Conservation (phyloP, 2,329 filamentous ascomycete species). For the Microsporum audouinii region DNA sequence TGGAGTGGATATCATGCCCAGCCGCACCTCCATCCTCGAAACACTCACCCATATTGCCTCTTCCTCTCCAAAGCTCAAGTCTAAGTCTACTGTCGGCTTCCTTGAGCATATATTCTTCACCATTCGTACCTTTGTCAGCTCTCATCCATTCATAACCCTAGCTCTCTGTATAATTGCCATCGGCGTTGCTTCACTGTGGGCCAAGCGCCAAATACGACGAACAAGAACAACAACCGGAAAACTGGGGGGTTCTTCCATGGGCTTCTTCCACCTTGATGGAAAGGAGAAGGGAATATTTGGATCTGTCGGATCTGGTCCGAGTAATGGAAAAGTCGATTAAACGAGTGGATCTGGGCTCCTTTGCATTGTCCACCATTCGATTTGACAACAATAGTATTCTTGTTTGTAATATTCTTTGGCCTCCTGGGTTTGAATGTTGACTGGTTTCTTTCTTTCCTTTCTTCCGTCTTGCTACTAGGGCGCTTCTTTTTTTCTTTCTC, state of each 20-base stretch:
- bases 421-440: neutral
- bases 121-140: slow-evolving; percentile 32
- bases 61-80: slow-evolving; percentile 37
- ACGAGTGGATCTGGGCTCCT: neutral
- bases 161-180: slow-evolving; percentile 29
- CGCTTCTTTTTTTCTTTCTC: neutral
- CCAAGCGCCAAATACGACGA: slow-evolving; percentile 22
- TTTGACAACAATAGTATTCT: neutral
- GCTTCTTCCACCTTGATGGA: slow-evolving; percentile 39
- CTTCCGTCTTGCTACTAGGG: neutral
- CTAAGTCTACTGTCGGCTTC: slow-evolving; percentile 40
- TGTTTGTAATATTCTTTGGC: neutral
- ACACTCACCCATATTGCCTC: slow-evolving; percentile 48
- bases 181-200: slow-evolving; percentile 24
- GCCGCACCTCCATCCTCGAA: slow-evolving; percentile 80
- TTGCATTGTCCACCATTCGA: neutral
- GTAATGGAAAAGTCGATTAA: slow-evolving; percentile 38
- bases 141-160: slow-evolving; percentile 36
- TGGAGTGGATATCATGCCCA: slow-evolving; percentile 79
- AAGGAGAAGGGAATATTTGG: slow-evolving; percentile 38
- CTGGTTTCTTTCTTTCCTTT: neutral
- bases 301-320: slow-evolving; percentile 20
- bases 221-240: slow-evolving; percentile 25
- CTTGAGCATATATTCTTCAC: slow-evolving; percentile 38
- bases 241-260: slow-evolving; percentile 25